Base-by-base conservation (phyloP, 495 filamentous ascomycete genomes). In the Aspergillus sclerotioniger region DNA sequence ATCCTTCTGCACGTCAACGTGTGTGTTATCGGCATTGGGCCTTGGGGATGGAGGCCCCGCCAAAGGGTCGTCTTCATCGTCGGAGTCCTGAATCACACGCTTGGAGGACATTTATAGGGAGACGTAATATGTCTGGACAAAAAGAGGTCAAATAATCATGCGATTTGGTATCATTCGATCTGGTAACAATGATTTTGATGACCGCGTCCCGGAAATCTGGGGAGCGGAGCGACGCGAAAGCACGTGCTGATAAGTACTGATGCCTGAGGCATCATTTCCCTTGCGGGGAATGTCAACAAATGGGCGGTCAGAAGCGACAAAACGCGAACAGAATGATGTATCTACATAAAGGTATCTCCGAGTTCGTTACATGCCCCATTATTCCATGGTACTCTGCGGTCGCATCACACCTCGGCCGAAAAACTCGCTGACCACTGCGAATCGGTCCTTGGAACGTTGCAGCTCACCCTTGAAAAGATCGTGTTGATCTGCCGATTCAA, bases 391-490 rank as follows among this genome's bases (percentile, higher is more conserved):
- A 60, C 57, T 72, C 59, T 76, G 73, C 20, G 76, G 62, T 35
- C 67, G 60, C 92, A 98, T 96, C 15, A 98, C 91, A 1, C 94
- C 95, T 61, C 91, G 76, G 5, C 92, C 93, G 75, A 97, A 97
- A 77, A 94, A 98, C 65, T 97, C 92, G 61, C 89, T 88, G 4
- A 98, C 82, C 16, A 91, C 91, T 45, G 83, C 90, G 69, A 97
- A 97, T 62, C 87, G 82, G 72, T 97, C 93, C 54, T 85, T 81
- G 41, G 88, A 89, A 68, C 91, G 84, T 63, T 83, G 80, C 63
- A 98, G 73, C 53, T 90, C 90, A 58, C 87, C 87, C 66, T 82
- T 80, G 73, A 98, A 98, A 68, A 96, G 73, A 67, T 96, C 94
- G 75, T 98, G 94, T 66, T 90, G 79, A 65, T 90, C 91, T 3